Evolutionary conservation across 2,329 filamentous ascomycete species (phyloP).

Genomic region (Elsinoe perseae): DNA sequence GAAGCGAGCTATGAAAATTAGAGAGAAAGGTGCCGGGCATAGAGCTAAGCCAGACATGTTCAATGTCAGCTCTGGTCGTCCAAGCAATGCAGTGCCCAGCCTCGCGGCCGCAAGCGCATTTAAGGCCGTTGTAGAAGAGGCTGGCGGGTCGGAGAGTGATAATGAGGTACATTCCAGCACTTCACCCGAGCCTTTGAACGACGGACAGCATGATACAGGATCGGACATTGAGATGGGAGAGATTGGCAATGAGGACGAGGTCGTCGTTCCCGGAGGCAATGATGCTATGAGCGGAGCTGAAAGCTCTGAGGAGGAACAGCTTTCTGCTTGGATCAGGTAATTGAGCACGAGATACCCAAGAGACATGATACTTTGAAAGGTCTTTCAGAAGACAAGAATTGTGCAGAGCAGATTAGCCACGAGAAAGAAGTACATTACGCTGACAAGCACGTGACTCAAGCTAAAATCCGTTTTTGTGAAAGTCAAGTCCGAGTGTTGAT

Average conservation of each 20-base stretch:
- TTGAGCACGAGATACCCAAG: constrained; percentile 7
- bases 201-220: neutral
- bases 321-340: neutral
- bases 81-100: neutral
- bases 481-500: constrained; percentile 4
- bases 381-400: neutral
- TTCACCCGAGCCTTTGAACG: neutral
- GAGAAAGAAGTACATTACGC: neutral
- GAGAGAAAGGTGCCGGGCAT: constrained; percentile 31
- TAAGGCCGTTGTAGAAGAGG: neutral
- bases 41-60: constrained; percentile 11
- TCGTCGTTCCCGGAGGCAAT: neutral
- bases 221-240: constrained; percentile 6
- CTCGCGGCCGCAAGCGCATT: constrained; percentile 3
- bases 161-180: neutral
- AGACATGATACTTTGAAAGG: neutral
- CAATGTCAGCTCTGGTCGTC: neutral
- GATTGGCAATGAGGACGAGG: neutral
- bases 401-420: neutral
- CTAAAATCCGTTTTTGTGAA: neutral
- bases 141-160: neutral
- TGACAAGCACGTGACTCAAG: neutral
- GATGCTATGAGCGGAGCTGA: neutral
- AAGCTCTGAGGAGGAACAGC: constrained; percentile 6
- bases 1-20: constrained; percentile 37